Percentiles rank a stretch among this genome's conserved stretches.
Evolutionary conservation across 1,139 yeast genomes (phyloP).

Genomic region (Suhomyces ambrosiae): DNA sequence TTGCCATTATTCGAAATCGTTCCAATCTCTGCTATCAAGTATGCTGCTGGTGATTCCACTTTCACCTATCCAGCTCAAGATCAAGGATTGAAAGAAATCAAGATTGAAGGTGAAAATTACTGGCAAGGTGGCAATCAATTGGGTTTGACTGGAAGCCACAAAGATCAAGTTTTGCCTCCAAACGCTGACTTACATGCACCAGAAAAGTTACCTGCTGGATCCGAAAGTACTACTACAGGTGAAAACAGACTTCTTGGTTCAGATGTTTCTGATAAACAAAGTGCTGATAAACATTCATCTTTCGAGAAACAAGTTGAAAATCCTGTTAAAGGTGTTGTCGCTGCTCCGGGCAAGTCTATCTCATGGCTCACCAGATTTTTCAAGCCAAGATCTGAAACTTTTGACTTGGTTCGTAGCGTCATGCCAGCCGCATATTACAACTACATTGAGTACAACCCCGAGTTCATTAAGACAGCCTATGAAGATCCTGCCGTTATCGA

Average conservation of each 20-base stretch:
- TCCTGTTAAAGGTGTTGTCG: constrained; percentile 14
- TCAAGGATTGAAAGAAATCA: constrained; percentile 62
- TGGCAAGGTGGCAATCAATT: constrained; percentile 51
- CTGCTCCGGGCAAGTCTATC: constrained; percentile 18
- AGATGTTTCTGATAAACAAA: constrained; percentile 22
- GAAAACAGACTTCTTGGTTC: constrained; percentile 15
- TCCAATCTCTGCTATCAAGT: constrained; percentile 72
- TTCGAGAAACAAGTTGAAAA: constrained; percentile 18
- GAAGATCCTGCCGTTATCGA: constrained; percentile 65
- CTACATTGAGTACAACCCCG: constrained; percentile 46
- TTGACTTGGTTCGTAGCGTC: constrained; percentile 37
- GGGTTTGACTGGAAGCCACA: constrained; percentile 30
- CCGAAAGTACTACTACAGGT: constrained; percentile 12
- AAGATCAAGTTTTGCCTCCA: constrained; percentile 31
- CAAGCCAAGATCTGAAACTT: constrained; percentile 42
- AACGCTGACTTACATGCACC: constrained; percentile 1
- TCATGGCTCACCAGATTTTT: constrained; percentile 43
- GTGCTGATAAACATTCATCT: constrained; percentile 17
- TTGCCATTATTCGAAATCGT: constrained; percentile 65
- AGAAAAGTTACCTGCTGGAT: constrained; percentile 4
- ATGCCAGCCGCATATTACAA: constrained; percentile 47
- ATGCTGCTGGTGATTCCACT: constrained; percentile 56
- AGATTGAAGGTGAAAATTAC: constrained; percentile 53
- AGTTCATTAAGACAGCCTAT: constrained; percentile 55
- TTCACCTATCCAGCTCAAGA: constrained; percentile 57